Percentiles rank a stretch among this genome's conserved stretches.
Evolutionary conservation across 2,329 filamentous ascomycete genomes (phyloP).

Genomic region (Aureobasidium sp.): DNA sequence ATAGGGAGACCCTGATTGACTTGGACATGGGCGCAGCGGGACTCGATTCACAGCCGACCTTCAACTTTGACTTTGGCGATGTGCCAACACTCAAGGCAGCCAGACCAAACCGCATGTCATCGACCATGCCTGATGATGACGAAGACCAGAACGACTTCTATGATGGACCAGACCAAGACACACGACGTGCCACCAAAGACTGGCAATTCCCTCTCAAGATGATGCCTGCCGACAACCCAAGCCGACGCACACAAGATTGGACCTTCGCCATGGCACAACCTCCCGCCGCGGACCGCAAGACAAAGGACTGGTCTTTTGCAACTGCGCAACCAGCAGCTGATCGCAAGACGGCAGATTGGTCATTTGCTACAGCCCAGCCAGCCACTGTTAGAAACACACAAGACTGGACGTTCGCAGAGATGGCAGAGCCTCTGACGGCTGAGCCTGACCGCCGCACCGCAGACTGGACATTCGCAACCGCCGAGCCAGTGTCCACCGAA

Average conservation of each 20-base stretch:
- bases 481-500: conserved; percentile 21
- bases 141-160: conserved; percentile 36
- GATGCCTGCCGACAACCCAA: conserved; percentile 27
- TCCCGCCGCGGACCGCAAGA: conserved; percentile 22
- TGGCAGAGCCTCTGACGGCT: conserved; percentile 29
- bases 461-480: conserved; percentile 40
- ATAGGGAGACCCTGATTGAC: conserved; percentile 49
- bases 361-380: conserved; percentile 41
- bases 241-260: conserved; percentile 42
- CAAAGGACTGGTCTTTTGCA: conserved; percentile 48
- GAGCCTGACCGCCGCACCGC: conserved; percentile 38
- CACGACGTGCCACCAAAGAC: conserved; percentile 27
- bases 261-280: conserved; percentile 39
- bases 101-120: conserved; percentile 37
- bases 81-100: conserved; percentile 52
- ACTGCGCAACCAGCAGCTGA: conserved; percentile 30
- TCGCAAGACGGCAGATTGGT: conserved; percentile 40
- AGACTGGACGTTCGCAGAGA: conserved; percentile 42
- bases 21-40: conserved; percentile 49
- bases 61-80: conserved; percentile 42
- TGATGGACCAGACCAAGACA: conserved; percentile 29
- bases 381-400: conserved; percentile 36
- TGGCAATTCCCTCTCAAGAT: conserved; percentile 49
- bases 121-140: conserved; percentile 34
- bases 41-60: conserved; percentile 41